Evolutionary conservation across 2,329 filamentous ascomycete genomes (phyloP).

Genomic region (Tolypocladium sp.): DNA sequence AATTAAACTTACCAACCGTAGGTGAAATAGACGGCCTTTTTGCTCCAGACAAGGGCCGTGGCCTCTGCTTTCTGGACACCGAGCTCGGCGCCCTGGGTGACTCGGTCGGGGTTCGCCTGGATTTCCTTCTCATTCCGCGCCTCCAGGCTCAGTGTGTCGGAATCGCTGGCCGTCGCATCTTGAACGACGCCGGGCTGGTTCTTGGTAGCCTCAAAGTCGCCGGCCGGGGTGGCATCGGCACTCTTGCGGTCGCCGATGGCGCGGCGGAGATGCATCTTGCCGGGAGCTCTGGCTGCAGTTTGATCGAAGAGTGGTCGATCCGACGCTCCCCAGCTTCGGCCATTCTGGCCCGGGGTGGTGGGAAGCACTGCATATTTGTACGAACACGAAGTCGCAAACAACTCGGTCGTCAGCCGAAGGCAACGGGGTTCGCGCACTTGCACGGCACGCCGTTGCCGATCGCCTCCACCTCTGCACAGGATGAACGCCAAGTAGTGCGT

Average conservation of each 20-base stretch:
- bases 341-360: background rate
- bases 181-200: background rate
- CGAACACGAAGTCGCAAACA: background rate
- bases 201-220: background rate
- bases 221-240: background rate
- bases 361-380: background rate
- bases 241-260: background rate
- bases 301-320: background rate
- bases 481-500: background rate
- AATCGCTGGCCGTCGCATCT: background rate
- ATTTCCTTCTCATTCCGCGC: background rate
- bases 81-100: constrained; percentile 13
- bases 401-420: background rate
- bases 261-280: background rate
- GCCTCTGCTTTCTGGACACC: constrained; percentile 31
- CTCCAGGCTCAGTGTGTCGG: background rate
- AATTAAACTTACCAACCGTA: constrained; percentile 13
- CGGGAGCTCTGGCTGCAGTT: background rate
- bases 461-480: background rate
- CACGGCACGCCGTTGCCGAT: background rate
- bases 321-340: background rate
- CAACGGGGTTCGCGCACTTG: background rate
- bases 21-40: constrained; percentile 23
- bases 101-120: background rate
- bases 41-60: constrained; percentile 28